Percentiles rank a stretch among this genome's conserved stretches.
Evolutionary conservation across 2,329 filamentous ascomycete species (phyloP).

Genomic region (Stachybotrys echinatus): DNA sequence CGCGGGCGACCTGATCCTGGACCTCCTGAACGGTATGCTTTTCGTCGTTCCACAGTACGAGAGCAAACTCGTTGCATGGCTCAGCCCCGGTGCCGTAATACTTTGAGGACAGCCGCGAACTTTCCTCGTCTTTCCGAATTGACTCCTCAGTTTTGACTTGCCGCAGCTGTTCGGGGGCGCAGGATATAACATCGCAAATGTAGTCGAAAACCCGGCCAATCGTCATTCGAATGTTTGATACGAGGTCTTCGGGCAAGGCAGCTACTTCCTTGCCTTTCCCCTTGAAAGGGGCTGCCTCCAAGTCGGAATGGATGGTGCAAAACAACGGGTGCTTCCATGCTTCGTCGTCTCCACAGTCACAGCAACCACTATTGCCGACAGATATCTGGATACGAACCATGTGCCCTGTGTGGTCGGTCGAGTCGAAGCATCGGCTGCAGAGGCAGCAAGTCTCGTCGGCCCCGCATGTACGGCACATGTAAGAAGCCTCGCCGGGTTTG

Average conservation of each 20-base stretch:
- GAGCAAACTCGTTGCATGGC: slow-evolving; percentile 60
- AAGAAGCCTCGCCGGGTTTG: slow-evolving; percentile 88
- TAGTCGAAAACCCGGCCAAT: slow-evolving; percentile 85
- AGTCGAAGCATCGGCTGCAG: slow-evolving; percentile 90
- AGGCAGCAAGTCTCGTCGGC: slow-evolving; percentile 93
- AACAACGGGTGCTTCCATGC: slow-evolving; percentile 85
- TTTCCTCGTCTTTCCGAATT: slow-evolving; percentile 74
- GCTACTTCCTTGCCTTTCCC: slow-evolving; percentile 56
- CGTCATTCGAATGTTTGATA: slow-evolving; percentile 76
- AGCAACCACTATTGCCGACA: slow-evolving; percentile 89
- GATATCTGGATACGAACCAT: slow-evolving; percentile 86
- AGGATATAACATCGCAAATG: slow-evolving; percentile 95
- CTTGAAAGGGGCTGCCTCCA: slow-evolving; percentile 44
- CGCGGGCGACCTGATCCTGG: slow-evolving; percentile 80
- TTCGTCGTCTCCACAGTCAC: slow-evolving; percentile 93
- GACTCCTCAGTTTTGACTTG: slow-evolving; percentile 77
- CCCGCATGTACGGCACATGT: slow-evolving; percentile 89
- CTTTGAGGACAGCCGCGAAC: slow-evolving; percentile 65
- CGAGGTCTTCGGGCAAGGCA: slow-evolving; percentile 67
- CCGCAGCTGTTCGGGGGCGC: slow-evolving; percentile 90
- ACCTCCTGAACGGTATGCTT: slow-evolving; percentile 96
- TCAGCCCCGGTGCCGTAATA: slow-evolving; percentile 60
- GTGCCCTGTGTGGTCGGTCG: slow-evolving; percentile 90
- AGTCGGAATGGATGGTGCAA: slow-evolving; percentile 85
- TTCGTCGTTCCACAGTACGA: slow-evolving; percentile 96